Conservation (phyloP, 768 basidiomycete species). For the Lactarius trivialis region DNA sequence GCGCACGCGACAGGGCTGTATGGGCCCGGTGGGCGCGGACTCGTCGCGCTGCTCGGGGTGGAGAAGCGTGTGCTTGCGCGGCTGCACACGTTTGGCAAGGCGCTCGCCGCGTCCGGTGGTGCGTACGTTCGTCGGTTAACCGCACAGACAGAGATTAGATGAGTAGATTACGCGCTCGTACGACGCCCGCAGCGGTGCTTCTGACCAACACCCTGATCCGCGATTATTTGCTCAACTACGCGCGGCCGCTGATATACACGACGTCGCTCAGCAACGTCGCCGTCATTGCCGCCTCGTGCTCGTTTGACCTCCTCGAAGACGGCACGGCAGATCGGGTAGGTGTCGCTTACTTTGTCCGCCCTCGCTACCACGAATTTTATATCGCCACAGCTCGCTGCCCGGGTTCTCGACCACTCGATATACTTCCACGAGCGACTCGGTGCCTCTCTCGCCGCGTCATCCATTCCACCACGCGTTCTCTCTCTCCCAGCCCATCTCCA, state of each 20-base stretch:
- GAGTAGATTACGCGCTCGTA: neutral
- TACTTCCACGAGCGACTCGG: slow-evolving; percentile 34
- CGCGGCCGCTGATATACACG: slow-evolving; percentile 85
- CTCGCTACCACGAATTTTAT: slow-evolving; percentile 20
- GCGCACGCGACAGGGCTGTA: slow-evolving; percentile 92
- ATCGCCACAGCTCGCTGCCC: slow-evolving; percentile 27
- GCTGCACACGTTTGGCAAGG: slow-evolving; percentile 92
- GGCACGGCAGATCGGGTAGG: slow-evolving; percentile 56
- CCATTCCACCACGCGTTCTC: slow-evolving; percentile 31
- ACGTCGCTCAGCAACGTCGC: slow-evolving; percentile 76
- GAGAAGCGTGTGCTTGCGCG: slow-evolving; percentile 68
- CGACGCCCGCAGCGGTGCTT: slow-evolving; percentile 53
- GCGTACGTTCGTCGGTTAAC: slow-evolving; percentile 28
- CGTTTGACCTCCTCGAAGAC: slow-evolving; percentile 71
- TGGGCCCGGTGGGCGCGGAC: slow-evolving; percentile 68
- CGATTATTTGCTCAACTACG: slow-evolving; percentile 88
- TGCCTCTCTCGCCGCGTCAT: slow-evolving; percentile 24
- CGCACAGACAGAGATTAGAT: neutral
- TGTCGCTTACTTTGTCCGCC: slow-evolving; percentile 22
- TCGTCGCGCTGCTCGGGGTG: slow-evolving; percentile 64
- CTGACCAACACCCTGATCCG: slow-evolving; percentile 65
- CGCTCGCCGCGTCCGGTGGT: slow-evolving; percentile 82
- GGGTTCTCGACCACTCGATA: slow-evolving; percentile 42
- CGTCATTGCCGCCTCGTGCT: slow-evolving; percentile 66
- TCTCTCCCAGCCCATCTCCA: slow-evolving; percentile 26